phyloP scores from a whole-genome alignment of 2,329 filamentous ascomycete genomes.

The Mollisia scopiformis region DNA sequence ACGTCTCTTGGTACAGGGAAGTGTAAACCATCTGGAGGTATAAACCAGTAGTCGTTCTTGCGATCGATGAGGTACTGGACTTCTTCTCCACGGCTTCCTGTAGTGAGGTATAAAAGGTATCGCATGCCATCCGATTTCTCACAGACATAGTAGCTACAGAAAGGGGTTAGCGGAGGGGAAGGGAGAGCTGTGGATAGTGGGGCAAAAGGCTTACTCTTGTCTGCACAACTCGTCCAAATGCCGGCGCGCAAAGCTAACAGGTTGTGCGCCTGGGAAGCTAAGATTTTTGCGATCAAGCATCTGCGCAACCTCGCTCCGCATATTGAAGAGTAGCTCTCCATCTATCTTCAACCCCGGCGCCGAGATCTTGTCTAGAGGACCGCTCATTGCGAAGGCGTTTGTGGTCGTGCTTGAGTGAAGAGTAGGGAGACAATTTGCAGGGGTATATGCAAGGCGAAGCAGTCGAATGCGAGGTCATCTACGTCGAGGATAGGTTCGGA shows the following conservation, averaged over 20 bases:
- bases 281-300: conserved; percentile 72
- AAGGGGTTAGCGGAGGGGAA: background rate
- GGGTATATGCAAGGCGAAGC: too few relatives aligned
- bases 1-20: conserved; percentile 74
- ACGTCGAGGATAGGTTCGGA: too few relatives aligned
- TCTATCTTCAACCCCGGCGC: conserved; percentile 69
- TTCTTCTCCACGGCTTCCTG: conserved; percentile 63
- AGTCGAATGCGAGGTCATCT: too few relatives aligned
- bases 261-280: conserved; percentile 88
- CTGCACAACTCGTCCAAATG: conserved; percentile 82
- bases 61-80: conserved; percentile 94
- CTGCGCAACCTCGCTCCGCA: conserved; percentile 74
- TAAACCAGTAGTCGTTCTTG: conserved; percentile 95
- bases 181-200: background rate
- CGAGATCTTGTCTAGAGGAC: conserved; percentile 44
- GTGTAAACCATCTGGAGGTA: conserved; percentile 71
- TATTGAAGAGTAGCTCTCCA: conserved; percentile 58
- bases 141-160: conserved; percentile 83
- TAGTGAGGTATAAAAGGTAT: conserved; percentile 88
- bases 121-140: conserved; percentile 98
- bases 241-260: conserved; percentile 83
- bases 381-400: conserved; percentile 14
- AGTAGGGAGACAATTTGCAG: background rate
- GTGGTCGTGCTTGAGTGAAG: background rate
- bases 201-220: conserved; percentile 63